These are phyloP conservation scores for Syzygium aromaticum DNA, from an alignment of 345 rosid genomes.

Conservation along the genomic window DNA sequence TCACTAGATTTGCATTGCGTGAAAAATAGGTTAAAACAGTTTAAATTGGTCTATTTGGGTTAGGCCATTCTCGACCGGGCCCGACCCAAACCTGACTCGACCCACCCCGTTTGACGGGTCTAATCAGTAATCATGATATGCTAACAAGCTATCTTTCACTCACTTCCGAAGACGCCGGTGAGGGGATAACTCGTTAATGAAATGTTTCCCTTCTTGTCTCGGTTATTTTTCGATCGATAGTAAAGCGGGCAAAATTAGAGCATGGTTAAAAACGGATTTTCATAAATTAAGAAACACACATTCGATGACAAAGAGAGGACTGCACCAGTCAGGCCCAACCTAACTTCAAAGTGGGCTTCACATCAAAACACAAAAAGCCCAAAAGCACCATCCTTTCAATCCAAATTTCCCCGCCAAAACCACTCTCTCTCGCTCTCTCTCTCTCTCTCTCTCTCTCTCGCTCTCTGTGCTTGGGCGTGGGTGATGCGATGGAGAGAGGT, in stretches of 20 bases:
- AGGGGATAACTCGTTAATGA: neutral
- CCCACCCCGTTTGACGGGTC: too few species aligned
- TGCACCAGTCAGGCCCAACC: neutral
- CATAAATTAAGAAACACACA: neutral
- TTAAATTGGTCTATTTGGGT: too few species aligned
- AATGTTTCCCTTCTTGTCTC: neutral
- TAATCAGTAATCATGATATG: too few species aligned
- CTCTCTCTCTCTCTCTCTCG: too few species aligned
- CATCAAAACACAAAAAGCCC: neutral
- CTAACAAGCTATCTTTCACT: too few species aligned
- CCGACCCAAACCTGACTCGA: too few species aligned
- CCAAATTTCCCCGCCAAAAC: neutral
- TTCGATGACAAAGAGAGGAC: neutral
- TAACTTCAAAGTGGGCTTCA: neutral
- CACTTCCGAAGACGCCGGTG: neutral
- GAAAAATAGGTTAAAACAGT: too few species aligned
- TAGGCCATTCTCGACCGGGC: too few species aligned
- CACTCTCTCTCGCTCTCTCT: neutral
- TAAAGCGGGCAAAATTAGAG: neutral
- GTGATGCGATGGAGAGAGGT: constrained; percentile 46
- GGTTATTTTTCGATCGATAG: neutral
- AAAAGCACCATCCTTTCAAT: neutral
- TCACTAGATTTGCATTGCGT: too few species aligned
- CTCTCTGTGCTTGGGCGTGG: neutral
- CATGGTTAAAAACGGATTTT: too few species aligned